Base-by-base conservation (phyloP, 352 stramenopile species). In the Nothophytophthora sp. region DNA sequence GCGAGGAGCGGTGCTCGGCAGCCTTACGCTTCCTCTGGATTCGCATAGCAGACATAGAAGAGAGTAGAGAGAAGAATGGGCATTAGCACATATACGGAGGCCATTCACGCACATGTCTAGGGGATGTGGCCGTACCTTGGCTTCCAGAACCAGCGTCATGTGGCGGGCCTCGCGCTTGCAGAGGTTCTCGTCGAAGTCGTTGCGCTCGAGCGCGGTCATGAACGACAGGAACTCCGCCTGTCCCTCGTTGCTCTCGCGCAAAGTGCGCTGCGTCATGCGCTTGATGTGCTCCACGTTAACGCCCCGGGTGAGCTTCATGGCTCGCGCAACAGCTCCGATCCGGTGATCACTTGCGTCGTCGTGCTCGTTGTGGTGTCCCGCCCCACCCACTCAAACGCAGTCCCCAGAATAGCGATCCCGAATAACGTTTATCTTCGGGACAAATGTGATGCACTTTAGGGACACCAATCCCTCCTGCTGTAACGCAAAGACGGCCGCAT, bases 261-360 rank as follows among this genome's bases (percentile, higher is more conserved):
- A 63, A 13, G 84, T 92, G 59, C 85, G 85, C 74, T 90, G 73
- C 64, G 85, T 95, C 85, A 95, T 95, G 70, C 84, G 84, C 79
- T 93, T 93, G 68, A 95, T 91, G 61, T 95, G 85, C 70, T 92
- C 85, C 60, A 87, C 73, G 48, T 83, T 88, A 47, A 93, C 74
- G 49, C 73, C 78, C 58, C 82, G 84, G 35, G 75, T 61, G 47
- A 93, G 76, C 77, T 90, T 93, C 82, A 93, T 92, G 50, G 41
- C 76, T 18, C 23, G 35, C 27, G n/a, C n/a, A n/a, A n/a, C n/a
- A n/a, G n/a, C n/a, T n/a, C n/a, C n/a, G n/a, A n/a, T n/a, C n/a
- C n/a, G n/a, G n/a, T n/a, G n/a, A n/a, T n/a, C 20, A 40, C 28
- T 56, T 25, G 25, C 16, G 24, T 63, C 44, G n/a, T n/a, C 55